Conservation (phyloP, 192 early-diverging fungal genomes). For the Backusella liffmaniae region DNA sequence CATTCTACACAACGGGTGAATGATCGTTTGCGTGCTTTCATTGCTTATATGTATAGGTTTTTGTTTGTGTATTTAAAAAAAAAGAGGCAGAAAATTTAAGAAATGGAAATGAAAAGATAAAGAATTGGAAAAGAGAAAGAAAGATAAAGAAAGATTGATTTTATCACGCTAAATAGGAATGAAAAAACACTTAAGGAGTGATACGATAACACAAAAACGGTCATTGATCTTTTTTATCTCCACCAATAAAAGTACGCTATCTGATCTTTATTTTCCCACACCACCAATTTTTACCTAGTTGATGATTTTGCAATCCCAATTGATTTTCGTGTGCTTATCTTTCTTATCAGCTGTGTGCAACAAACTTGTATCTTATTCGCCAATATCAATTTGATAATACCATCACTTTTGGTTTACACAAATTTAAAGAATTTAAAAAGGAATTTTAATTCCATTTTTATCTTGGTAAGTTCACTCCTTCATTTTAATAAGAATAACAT, state of each 20-base stretch:
- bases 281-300: neutral
- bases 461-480: neutral
- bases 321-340: conserved; percentile 4
- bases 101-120: conserved; percentile 5
- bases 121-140: neutral
- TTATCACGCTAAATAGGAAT: conserved; percentile 2
- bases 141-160: conserved; percentile 3
- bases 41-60: neutral
- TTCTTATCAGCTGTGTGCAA: conserved; percentile 1
- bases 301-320: conserved; percentile 10
- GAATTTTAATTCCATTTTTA: conserved; percentile 6
- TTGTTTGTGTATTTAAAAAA: neutral
- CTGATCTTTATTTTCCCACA: conserved; percentile 20
- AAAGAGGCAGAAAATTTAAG: neutral
- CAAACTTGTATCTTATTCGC: conserved; percentile 3
- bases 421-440: neutral
- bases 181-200: conserved; percentile 3
- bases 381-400: neutral
- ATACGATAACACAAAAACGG: conserved; percentile 8
- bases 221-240: conserved; percentile 20
- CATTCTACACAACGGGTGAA: conserved; percentile 31
- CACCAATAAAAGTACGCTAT: neutral
- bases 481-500: neutral
- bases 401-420: neutral
- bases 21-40: conserved; percentile 24